These are phyloP conservation scores for Agrocybe praecox DNA, from an alignment of 768 basidiomycete species.

Conservation along the genomic window DNA sequence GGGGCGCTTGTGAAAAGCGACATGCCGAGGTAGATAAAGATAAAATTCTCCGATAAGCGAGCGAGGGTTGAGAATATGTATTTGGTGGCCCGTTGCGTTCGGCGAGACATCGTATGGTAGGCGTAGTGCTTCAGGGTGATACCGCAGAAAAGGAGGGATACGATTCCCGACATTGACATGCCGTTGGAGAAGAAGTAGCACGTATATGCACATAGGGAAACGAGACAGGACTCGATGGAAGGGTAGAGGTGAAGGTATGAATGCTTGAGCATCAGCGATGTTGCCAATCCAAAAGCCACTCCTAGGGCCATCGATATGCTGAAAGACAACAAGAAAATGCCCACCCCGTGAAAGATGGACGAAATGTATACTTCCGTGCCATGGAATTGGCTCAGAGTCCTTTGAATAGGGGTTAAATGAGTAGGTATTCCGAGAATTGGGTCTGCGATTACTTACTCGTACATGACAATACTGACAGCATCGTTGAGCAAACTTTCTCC, in stretches of 20 bases:
- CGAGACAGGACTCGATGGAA: slow-evolving; percentile 96
- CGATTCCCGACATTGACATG: slow-evolving; percentile 92
- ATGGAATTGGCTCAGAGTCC: slow-evolving; percentile 91
- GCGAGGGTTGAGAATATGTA: slow-evolving; percentile 96
- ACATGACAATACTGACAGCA: slow-evolving; percentile 99
- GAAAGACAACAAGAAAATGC: slow-evolving; percentile 96
- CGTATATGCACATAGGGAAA: slow-evolving; percentile 92
- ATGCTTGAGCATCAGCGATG: slow-evolving; percentile 93
- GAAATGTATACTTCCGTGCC: slow-evolving; percentile 83
- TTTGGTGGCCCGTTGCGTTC: slow-evolving; percentile 92
- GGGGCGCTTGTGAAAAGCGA: slow-evolving; percentile 93
- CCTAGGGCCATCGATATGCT: slow-evolving; percentile 94
- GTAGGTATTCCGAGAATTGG: background rate
- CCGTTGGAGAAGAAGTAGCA: slow-evolving; percentile 99
- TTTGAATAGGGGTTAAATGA: slow-evolving; percentile 28
- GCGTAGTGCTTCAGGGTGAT: slow-evolving; percentile 99
- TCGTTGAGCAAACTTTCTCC: slow-evolving; percentile 97
- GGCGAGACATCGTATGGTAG: slow-evolving; percentile 98
- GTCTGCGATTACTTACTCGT: slow-evolving; percentile 76
- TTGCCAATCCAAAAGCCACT: slow-evolving; percentile 86
- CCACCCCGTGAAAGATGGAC: slow-evolving; percentile 94
- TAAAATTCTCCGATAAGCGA: slow-evolving; percentile 96
- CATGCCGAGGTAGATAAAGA: slow-evolving; percentile 98
- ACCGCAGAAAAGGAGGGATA: slow-evolving; percentile 96
- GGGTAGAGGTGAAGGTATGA: slow-evolving; percentile 85